A percentile compares a stretch with the other conserved stretches of the same genome.
These are phyloP conservation scores for Diaporthe sp. DNA, from an alignment of 2,329 filamentous ascomycete genomes.

Conservation along the genomic window DNA sequence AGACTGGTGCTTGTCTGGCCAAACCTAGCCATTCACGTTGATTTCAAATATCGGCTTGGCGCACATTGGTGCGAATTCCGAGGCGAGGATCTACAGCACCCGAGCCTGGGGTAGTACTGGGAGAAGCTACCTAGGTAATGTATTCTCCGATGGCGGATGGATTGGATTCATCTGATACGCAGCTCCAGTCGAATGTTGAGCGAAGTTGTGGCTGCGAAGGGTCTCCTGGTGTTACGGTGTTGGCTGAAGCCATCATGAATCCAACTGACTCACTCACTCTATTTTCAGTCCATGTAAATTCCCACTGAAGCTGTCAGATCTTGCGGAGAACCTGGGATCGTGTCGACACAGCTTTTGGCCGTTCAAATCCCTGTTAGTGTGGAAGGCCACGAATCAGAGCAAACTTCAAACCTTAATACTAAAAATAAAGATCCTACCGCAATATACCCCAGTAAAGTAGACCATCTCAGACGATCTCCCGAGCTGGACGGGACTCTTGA, in stretches of 20 bases:
- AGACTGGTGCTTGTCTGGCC: background rate
- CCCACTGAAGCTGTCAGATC: slow-evolving; percentile 7
- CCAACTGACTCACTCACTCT: background rate
- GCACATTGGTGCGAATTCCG: background rate
- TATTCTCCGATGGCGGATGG: background rate
- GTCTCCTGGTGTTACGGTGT: background rate
- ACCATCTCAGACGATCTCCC: background rate
- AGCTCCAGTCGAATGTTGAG: background rate
- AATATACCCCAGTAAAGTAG: background rate
- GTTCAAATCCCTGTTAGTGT: background rate
- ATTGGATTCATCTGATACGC: background rate
- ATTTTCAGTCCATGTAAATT: background rate
- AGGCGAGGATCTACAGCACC: background rate
- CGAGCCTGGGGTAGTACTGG: background rate
- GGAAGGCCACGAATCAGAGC: background rate
- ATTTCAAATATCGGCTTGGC: background rate
- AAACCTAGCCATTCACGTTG: background rate
- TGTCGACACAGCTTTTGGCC: background rate
- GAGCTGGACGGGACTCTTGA: background rate
- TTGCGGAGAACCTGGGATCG: background rate
- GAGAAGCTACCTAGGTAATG: background rate
- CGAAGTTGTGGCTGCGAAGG: background rate
- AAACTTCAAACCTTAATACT: slow-evolving; percentile 6
- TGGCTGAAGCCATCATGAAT: background rate
- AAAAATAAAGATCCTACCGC: background rate